These are phyloP conservation scores for Arabis hirsuta DNA, from an alignment of 345 rosid species.

Conservation along the genomic window DNA sequence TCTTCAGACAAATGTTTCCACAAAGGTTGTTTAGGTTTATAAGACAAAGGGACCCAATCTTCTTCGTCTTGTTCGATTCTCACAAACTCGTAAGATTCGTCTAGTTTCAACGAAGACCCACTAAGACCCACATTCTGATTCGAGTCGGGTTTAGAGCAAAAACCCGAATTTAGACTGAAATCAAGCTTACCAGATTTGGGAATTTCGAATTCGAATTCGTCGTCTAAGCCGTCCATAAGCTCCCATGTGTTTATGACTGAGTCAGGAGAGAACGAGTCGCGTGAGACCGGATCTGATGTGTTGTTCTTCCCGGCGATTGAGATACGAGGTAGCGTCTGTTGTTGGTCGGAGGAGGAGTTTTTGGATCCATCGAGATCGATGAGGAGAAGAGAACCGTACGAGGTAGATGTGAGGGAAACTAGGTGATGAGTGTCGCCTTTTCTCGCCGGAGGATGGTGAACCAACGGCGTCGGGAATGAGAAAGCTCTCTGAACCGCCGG, in stretches of 20 bases:
- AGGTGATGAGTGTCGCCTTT: conserved; percentile 92
- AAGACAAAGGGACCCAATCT: conserved; percentile 44
- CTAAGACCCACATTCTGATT: conserved; percentile 36
- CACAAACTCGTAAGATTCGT: conserved; percentile 40
- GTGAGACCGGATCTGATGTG: conserved; percentile 32
- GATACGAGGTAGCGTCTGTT: conserved; percentile 35
- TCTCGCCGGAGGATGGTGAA: conserved; percentile 83
- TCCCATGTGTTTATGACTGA: conserved; percentile 96
- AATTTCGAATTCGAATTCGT: conserved; percentile 49
- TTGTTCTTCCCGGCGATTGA: conserved; percentile 34
- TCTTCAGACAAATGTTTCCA: conserved; percentile 85
- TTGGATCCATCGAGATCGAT: conserved; percentile 44
- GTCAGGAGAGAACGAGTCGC: conserved; percentile 62
- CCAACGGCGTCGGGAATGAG: conserved; percentile 69
- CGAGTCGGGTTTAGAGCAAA: conserved; percentile 37
- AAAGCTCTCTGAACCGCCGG: conserved; percentile 54
- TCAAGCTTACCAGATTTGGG: conserved; percentile 41
- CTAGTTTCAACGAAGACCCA: conserved; percentile 45
- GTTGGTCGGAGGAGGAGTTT: conserved; percentile 37
- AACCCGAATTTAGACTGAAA: conserved; percentile 9
- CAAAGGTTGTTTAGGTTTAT: conserved; percentile 53
- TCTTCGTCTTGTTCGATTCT: conserved; percentile 33
- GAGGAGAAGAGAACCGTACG: conserved; percentile 80
- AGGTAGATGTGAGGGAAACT: conserved; percentile 81
- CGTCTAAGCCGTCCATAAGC: conserved; percentile 93